Evolutionary conservation across 345 rosid species (phyloP).

Genomic region (Pistacia integerrima): DNA sequence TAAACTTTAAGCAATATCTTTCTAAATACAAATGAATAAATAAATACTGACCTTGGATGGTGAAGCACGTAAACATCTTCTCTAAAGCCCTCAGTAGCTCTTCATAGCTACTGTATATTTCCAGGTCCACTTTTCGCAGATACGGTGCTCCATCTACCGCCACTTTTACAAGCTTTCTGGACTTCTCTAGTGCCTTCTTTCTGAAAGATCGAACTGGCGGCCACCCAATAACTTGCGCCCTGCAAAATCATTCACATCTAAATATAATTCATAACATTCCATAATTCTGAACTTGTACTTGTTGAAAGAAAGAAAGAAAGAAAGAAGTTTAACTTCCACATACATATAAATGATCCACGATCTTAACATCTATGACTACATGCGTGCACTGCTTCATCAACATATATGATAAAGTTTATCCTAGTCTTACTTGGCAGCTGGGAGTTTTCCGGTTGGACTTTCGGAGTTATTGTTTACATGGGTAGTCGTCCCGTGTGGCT

Average conservation of each 20-base stretch:
- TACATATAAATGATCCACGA: too few species aligned
- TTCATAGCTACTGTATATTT: conserved; percentile 22
- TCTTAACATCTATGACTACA: too few species aligned
- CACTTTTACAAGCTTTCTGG: conserved; percentile 32
- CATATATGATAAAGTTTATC: neutral
- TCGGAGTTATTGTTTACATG: neutral
- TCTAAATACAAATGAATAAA: neutral
- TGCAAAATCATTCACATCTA: neutral
- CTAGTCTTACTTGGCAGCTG: conserved; percentile 22
- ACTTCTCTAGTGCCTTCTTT: conserved; percentile 13
- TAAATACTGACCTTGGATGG: neutral
- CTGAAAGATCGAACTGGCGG: conserved; percentile 33
- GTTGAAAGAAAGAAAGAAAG: too few species aligned
- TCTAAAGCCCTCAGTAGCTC: conserved; percentile 22
- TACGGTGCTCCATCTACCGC: conserved; percentile 32
- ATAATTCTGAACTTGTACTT: neutral
- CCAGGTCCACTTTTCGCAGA: conserved; percentile 35
- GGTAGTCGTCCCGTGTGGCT: neutral
- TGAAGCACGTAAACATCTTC: conserved; percentile 31
- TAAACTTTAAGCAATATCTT: neutral
- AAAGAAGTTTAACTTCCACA: too few species aligned
- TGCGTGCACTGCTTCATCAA: too few species aligned
- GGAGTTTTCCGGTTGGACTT: conserved; percentile 11
- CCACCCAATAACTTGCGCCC: conserved; percentile 30
- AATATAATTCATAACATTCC: neutral